phyloP scores from a whole-genome alignment of 768 basidiomycete genomes.

The Trametes punicea region DNA sequence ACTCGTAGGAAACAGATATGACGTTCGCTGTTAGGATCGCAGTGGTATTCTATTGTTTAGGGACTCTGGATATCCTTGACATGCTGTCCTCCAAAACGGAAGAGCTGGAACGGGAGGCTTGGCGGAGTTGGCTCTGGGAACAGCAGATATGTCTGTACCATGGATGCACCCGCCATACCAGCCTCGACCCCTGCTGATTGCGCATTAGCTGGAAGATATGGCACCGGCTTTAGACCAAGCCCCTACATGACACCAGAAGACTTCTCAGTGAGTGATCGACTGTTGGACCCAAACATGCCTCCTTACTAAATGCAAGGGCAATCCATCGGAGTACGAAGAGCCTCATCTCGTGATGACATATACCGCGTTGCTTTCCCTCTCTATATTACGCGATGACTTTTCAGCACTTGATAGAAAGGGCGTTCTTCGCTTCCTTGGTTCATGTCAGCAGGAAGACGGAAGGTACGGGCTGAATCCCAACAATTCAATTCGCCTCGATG shows the following conservation, averaged over 20 bases:
- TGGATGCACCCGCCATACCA: background rate
- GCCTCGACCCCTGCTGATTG: background rate
- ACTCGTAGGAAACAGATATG: background rate
- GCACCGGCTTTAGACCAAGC: slow-evolving; percentile 72
- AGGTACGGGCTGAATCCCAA: slow-evolving; percentile 49
- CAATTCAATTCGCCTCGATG: background rate
- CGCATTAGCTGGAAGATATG: slow-evolving; percentile 50
- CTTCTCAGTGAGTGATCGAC: background rate
- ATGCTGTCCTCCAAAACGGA: slow-evolving; percentile 43
- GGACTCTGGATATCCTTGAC: slow-evolving; percentile 75
- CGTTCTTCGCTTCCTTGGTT: slow-evolving; percentile 59
- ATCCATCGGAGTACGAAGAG: slow-evolving; percentile 52
- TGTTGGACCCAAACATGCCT: background rate
- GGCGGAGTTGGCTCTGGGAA: slow-evolving; percentile 87
- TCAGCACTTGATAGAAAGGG: slow-evolving; percentile 63
- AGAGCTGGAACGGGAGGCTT: slow-evolving; percentile 52
- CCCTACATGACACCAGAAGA: slow-evolving; percentile 56
- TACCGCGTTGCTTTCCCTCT: slow-evolving; percentile 78
- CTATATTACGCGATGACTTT: slow-evolving; percentile 86
- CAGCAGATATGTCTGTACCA: slow-evolving; percentile 63
- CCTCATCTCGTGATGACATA: slow-evolving; percentile 95
- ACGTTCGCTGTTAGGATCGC: slow-evolving; percentile 56
- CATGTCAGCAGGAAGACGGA: slow-evolving; percentile 79
- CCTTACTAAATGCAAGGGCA: slow-evolving; percentile 24
- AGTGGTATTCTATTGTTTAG: slow-evolving; percentile 85